A percentile compares a stretch with the other conserved stretches of the same genome.
Conservation (phyloP, 2,329 filamentous ascomycete genomes). For the Aspergillus flavus region DNA sequence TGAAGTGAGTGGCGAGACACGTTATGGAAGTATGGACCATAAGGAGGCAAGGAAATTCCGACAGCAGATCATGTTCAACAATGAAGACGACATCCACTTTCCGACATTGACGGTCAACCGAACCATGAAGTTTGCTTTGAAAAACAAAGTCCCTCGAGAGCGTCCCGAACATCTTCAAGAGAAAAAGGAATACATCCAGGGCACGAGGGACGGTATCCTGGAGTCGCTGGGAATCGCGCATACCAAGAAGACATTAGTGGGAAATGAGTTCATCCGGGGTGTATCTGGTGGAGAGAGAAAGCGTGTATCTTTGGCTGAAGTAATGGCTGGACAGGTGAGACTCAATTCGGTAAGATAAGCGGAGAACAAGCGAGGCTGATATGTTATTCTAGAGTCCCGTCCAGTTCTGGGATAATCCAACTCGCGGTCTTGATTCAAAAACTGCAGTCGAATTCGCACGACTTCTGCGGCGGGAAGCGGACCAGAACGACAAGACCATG, state of each 20-base stretch:
- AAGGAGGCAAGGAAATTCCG: slow-evolving; percentile 46
- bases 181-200: slow-evolving; percentile 33
- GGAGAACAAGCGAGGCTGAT: neutral
- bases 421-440: slow-evolving; percentile 65
- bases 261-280: slow-evolving; percentile 66
- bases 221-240: slow-evolving; percentile 45
- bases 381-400: slow-evolving; percentile 46
- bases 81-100: slow-evolving; percentile 75
- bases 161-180: slow-evolving; percentile 26
- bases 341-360: neutral
- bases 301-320: slow-evolving; percentile 67
- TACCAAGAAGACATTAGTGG: slow-evolving; percentile 65
- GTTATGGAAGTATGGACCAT: slow-evolving; percentile 57
- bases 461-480: slow-evolving; percentile 61
- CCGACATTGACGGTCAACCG: slow-evolving; percentile 73
- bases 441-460: slow-evolving; percentile 63
- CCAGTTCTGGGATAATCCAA: slow-evolving; percentile 68
- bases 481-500: slow-evolving; percentile 59
- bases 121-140: slow-evolving; percentile 71
- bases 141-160: slow-evolving; percentile 45
- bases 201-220: slow-evolving; percentile 37
- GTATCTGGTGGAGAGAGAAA: slow-evolving; percentile 71
- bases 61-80: slow-evolving; percentile 66
- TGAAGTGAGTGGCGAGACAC: slow-evolving; percentile 55
- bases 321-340: slow-evolving; percentile 54